Evolutionary conservation across 1,284 basidiomycete species (phyloP), one percentile per base, ranked within the genome.

Genomic region (Agaricales sp.): DNA sequence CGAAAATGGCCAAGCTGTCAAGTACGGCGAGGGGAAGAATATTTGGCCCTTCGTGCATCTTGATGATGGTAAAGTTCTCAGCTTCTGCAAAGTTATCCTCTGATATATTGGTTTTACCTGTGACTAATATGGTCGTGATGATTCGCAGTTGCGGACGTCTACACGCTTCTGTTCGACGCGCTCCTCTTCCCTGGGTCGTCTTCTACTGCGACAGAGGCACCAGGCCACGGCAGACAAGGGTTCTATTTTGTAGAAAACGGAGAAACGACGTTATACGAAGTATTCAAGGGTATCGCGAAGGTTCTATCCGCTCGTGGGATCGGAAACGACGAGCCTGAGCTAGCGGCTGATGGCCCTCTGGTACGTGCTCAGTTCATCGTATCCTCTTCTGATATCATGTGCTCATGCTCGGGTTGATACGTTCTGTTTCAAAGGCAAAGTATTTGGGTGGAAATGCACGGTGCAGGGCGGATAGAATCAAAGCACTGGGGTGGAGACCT

Each of bases 401-500:
- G n/a, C n/a, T 11, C 30, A 35, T 35, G 30, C 8, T 35, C 30
- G n/a, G 30, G 25, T 30, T 55, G 50, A 57, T 52, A n/a, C 57
- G 55, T 48, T 57, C 14, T 43, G 4, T 19, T 39, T 37, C 39
- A 19, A 12, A 65, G 63, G 45, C 59, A 0, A 50, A 50, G 3
- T 67, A 63, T 48, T 58, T 68, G 11, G 75, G 74, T 14, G 60
- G 64, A 3, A 73, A 75, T 59, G 67, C 69, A 3, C 62, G 67
- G 26, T 63, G 61, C 26, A 62, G 58, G 14, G 67, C 66, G 2
- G 66, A 63, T 48, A 60, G 69, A 21, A 64, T 60, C 6, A 66
- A 67, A 45, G 58, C 58, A 2, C 61, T 77, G 21, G 75, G 75
- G 1, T 72, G 70, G 71, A 59, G 61, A 41, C 67, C 71, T 14